Conservation (phyloP, 768 basidiomycete genomes). For the Mycena amicta region DNA sequence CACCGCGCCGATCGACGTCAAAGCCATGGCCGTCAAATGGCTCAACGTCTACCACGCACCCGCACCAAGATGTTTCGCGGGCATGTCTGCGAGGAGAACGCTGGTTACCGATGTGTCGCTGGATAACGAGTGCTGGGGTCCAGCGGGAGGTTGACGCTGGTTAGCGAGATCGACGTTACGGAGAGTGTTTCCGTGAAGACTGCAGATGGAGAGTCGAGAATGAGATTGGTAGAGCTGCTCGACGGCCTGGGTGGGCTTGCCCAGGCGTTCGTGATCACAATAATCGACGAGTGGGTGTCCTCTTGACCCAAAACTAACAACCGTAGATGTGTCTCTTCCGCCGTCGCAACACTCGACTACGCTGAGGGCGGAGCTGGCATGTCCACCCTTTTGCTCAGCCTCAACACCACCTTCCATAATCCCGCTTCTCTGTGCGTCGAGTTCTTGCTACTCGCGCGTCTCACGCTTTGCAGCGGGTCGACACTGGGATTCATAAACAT, state of each 20-base stretch:
- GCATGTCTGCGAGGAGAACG: neutral
- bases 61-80: slow-evolving; percentile 23
- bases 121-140: slow-evolving; percentile 6
- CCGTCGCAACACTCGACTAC: slow-evolving; percentile 38
- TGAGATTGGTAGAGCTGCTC: slow-evolving; percentile 45
- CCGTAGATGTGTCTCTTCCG: slow-evolving; percentile 43
- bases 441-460: neutral
- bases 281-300: slow-evolving; percentile 48
- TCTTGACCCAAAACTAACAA: neutral
- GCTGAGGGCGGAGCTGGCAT: slow-evolving; percentile 31
- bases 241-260: slow-evolving; percentile 39
- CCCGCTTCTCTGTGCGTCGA: slow-evolving; percentile 39
- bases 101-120: slow-evolving; percentile 17
- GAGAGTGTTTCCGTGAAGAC: slow-evolving; percentile 24
- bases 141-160: slow-evolving; percentile 27
- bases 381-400: slow-evolving; percentile 45
- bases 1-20: slow-evolving; percentile 38
- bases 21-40: slow-evolving; percentile 42
- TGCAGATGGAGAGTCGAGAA: neutral
- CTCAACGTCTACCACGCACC: slow-evolving; percentile 32
- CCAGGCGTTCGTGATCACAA: slow-evolving; percentile 42
- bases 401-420: slow-evolving; percentile 49
- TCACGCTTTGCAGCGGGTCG: slow-evolving; percentile 38
- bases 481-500: slow-evolving; percentile 44
- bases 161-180: slow-evolving; percentile 45